Evolutionary conservation across 192 early-diverging fungal genomes (phyloP).

Genomic region (Coemansia sp.): DNA sequence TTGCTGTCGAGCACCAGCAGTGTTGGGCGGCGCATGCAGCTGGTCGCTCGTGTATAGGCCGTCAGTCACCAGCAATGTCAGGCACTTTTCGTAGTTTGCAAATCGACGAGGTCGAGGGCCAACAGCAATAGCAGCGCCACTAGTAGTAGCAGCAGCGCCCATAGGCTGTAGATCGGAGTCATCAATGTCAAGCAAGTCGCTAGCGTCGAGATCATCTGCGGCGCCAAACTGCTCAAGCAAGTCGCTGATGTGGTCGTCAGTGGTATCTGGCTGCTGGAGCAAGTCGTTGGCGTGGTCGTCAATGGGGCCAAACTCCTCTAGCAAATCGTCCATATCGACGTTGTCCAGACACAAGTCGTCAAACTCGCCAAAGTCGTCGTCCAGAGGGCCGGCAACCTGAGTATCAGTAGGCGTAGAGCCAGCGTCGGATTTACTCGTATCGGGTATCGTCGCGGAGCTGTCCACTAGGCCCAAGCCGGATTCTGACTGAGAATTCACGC

Average conservation of each 20-base stretch:
- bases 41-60: constrained; percentile 23
- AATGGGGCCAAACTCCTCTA: constrained; percentile 20
- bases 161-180: not conserved
- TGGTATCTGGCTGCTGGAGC: not conserved
- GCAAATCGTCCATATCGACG: constrained; percentile 30
- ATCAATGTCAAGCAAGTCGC: not conserved
- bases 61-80: constrained; percentile 37
- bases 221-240: not conserved
- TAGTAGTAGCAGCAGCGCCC: not conserved
- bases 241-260: not conserved
- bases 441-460: not conserved
- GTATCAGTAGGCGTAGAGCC: not conserved
- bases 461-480: not conserved
- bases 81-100: constrained; percentile 29
- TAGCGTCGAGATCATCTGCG: no score
- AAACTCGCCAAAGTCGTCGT: constrained; percentile 15
- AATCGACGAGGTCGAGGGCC: constrained; percentile 6
- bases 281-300: constrained; percentile 23
- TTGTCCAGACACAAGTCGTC: constrained; percentile 32
- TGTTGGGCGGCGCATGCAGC: constrained; percentile 1
- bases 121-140: not conserved
- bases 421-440: not conserved
- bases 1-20: constrained; percentile 17
- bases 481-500: not conserved
- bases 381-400: not conserved